Evolutionary conservation across 2,329 filamentous ascomycete species (phyloP), one percentile per base, ranked within the genome.

Genomic region (Fusarium staphyleae): DNA sequence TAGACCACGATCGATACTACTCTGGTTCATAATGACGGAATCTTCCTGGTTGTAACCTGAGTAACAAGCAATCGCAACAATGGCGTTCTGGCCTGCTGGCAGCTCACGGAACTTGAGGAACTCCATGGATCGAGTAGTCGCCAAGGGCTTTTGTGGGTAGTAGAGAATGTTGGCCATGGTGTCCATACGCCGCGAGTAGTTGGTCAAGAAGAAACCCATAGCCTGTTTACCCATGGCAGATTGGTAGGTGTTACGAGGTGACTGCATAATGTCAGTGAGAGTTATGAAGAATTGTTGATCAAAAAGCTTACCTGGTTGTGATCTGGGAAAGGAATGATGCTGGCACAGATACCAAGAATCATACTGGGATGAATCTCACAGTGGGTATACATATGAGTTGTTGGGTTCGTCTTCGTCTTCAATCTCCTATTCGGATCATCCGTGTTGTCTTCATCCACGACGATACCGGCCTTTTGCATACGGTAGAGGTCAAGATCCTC

Each of bases 181-280:
- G 71, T 99, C 95, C 93, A 99, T 98, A 60, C 95, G 92, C 57
- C 93, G 87, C 33, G 91, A 88, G 74, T 96, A 99, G 72, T 99
- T 99, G 11, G 96, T 99, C 50, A 99, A 82, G 79, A 96, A 97
- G 67, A 98, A 93, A 71, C 96, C 95, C 96, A 99, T 99, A 58
- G 95, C 95, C 84, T 99, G 95, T 78, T 99, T 99, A 80, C 96
- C 95, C 95, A 99, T 99, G 72, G 95, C 95, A 68, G 93, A 97
- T 77, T 98, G 93, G 75, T 97, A 99, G 4, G 93, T 98, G 72
- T 99, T 99, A 89, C 95, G 89, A 63, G 95, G 95, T 59, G 93
- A 98, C 84, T 96, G 70, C 40, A 14, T 22, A 8, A 15, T 19
- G 42, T 60, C 48, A 66, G 64, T 3, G 12, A 8, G 5, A 15